These are phyloP conservation scores for Fusarium ambrosium DNA, from an alignment of 2,329 filamentous ascomycete species.

Conservation along the genomic window DNA sequence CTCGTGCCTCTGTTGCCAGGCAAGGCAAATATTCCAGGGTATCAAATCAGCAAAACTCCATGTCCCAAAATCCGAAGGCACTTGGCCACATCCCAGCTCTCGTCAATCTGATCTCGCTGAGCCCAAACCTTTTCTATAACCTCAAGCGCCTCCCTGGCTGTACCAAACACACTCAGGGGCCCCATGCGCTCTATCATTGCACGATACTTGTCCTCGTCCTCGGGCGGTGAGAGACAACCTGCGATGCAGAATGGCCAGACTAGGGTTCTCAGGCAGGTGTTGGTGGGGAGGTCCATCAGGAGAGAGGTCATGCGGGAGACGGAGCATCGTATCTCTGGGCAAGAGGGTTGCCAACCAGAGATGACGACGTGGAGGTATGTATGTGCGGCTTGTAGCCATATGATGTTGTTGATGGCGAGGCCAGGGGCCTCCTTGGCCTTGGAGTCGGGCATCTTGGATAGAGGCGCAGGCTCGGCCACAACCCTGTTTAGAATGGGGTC, in stretches of 20 bases:
- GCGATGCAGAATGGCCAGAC: conserved; percentile 60
- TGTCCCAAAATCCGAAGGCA: conserved; percentile 59
- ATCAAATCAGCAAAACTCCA: conserved; percentile 56
- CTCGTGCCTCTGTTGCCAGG: not conserved
- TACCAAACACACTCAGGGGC: conserved; percentile 60
- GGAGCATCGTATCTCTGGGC: conserved; percentile 55
- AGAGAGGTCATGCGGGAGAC: conserved; percentile 53
- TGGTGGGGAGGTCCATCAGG: conserved; percentile 49
- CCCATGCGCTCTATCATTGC: conserved; percentile 58
- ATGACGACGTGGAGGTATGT: conserved; percentile 64
- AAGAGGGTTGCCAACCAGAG: conserved; percentile 64
- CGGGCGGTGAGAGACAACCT: conserved; percentile 56
- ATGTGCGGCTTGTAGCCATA: conserved; percentile 64
- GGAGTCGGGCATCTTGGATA: conserved; percentile 33
- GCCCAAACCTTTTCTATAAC: conserved; percentile 64
- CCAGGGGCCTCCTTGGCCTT: conserved; percentile 40
- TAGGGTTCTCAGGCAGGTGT: conserved; percentile 52
- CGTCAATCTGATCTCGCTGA: conserved; percentile 54
- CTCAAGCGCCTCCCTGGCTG: conserved; percentile 57
- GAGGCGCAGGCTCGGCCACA: conserved; percentile 42
- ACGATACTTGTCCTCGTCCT: conserved; percentile 59
- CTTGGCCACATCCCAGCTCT: conserved; percentile 59
- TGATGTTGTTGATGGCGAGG: conserved; percentile 50
- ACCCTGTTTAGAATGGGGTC: conserved; percentile 35
- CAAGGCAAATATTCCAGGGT: conserved; percentile 31